Evolutionary conservation across 2,329 filamentous ascomycete species (phyloP), one percentile per base, ranked within the genome.

Genomic region (Colletotrichum gigasporum): DNA sequence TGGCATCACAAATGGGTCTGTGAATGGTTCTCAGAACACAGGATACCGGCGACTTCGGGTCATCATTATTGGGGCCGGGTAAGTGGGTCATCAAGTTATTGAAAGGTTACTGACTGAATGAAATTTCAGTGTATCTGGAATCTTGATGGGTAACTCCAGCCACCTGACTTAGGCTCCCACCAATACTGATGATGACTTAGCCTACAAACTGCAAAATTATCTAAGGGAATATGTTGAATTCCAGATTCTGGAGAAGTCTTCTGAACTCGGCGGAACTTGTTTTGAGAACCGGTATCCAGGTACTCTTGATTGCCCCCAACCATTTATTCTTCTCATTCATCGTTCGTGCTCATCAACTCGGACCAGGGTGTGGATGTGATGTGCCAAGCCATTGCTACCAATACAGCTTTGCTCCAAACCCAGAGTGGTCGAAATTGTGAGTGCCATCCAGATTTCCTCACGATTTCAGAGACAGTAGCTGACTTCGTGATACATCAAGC

Each of bases 211-310:
- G 5, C 54, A 61, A 9, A 63, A 57, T 5, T 55, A 70, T 42
- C 34, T 70, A n/a, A 55, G 45, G 20, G 53, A 63, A 12, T 63
- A 65, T 48, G 65, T 70, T 7, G 65, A 70, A 16, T 69, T 70
- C 34, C 53, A 69, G 3, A 65, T 82, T 1, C 82, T 79, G 50
- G 80, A 83, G 69, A 82, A 82, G 68, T 81, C 82, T 53, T 20
- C 70, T 2, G 78, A 80, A 39, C 71, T 83, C 0, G 75, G 76
- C 4, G 81, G 81, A 3, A 83, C 81, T 5, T 83, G 81, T 80
- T 78, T 71, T 37, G 80, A 82, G 63, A 83, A 83, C 54, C 71
- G 68, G 16, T 71, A 10, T 18, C 10, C 20, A 74, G 45, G 45
- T 50, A n/a, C n/a, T n/a, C n/a, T n/a, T n/a, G 10, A 18, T 34